A percentile compares a stretch with the other conserved stretches of the same genome.
Evolutionary conservation across 228 moss, liverwort and hornwort genomes (phyloP).

Genomic region (Sphagnum magellanicum): DNA sequence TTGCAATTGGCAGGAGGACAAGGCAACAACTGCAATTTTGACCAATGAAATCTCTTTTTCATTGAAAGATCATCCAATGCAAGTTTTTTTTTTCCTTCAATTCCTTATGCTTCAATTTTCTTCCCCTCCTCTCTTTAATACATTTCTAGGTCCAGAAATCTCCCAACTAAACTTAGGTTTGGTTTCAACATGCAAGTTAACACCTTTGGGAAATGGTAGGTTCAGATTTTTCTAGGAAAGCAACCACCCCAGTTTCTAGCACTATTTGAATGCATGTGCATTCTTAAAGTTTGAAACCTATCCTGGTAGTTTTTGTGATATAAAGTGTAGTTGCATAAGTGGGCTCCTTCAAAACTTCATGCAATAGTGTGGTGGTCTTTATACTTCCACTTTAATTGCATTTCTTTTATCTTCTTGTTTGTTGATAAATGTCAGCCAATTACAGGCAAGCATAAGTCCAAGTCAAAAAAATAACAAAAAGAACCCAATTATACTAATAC

Average conservation of each 20-base stretch:
- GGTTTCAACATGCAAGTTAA: no score
- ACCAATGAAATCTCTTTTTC: constrained; percentile 36
- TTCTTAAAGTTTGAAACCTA: constrained; percentile 52
- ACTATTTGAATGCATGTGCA: constrained; percentile 76
- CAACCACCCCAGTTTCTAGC: constrained; percentile 86
- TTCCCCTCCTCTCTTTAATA: no score
- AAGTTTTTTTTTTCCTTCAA: constrained; percentile 27
- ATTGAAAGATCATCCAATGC: constrained; percentile 77
- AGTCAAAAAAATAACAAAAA: constrained; percentile 29
- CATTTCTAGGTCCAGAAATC: no score
- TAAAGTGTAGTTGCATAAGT: neutral
- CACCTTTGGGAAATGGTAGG: constrained; percentile 29
- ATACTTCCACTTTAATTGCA: neutral
- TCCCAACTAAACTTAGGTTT: no score
- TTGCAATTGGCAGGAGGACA: constrained; percentile 50
- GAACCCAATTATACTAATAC: constrained; percentile 56
- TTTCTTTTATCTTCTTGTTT: neutral
- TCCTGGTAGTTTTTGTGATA: neutral
- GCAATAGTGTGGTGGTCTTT: neutral
- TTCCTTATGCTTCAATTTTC: no score
- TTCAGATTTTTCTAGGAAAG: constrained; percentile 64
- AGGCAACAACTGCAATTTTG: constrained; percentile 24
- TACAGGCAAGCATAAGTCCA: constrained; percentile 46
- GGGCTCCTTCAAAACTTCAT: neutral
- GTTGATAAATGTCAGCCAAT: neutral